phyloP scores from a whole-genome alignment of 306 rosid genomes.

The Acacia confusa region DNA sequence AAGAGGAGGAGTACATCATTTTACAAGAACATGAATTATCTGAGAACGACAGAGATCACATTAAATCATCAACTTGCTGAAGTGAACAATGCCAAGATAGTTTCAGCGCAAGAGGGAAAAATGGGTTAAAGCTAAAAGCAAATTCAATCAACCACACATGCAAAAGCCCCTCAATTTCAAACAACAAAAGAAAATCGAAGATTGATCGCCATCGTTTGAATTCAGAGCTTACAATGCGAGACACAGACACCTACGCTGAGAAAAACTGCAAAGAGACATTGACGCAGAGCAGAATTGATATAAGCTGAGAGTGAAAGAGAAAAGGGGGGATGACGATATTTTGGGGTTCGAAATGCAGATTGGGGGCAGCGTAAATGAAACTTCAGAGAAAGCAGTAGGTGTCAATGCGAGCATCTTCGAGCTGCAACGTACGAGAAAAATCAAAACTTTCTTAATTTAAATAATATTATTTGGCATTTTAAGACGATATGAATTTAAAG shows the following conservation, averaged over 20 bases:
- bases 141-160: constrained; percentile 10
- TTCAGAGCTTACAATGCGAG: background rate
- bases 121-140: constrained; percentile 20
- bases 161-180: background rate
- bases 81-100: constrained; percentile 20
- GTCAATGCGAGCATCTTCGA: constrained; percentile 33
- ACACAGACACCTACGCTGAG: background rate
- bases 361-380: background rate
- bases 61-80: constrained; percentile 2
- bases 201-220: background rate
- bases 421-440: constrained; percentile 40
- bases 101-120: background rate
- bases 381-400: constrained; percentile 39
- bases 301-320: constrained; percentile 7
- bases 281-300: constrained; percentile 10
- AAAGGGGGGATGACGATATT: background rate
- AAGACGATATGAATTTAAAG: background rate
- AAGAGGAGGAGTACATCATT: background rate
- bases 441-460: background rate
- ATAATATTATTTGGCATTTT: background rate
- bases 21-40: background rate
- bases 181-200: background rate
- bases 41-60: background rate
- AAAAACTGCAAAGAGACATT: background rate
- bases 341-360: background rate